Evolutionary conservation across 768 basidiomycete species (phyloP), one percentile per base, ranked within the genome.

Genomic region (Boletus sp.): DNA sequence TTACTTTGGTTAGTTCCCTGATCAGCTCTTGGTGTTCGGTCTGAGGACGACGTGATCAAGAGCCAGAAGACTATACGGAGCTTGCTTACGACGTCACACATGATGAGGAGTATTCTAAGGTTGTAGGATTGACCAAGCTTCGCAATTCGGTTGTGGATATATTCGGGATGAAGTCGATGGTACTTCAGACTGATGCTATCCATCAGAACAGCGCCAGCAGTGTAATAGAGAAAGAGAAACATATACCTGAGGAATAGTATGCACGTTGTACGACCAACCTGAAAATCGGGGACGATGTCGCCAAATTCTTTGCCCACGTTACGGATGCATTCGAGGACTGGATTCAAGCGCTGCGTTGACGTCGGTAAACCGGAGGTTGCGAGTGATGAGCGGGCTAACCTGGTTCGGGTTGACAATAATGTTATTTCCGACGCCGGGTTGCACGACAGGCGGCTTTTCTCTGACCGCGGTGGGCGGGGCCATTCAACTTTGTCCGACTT

Each of bases 111-210:
- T 54, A 99, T 83, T 47, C 97, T 77, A 15, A 98, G 80, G 58
- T 82, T 89, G 71, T 94, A 98, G 2, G 84, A 83, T 36, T 80
- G 81, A 4, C 88, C 90, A 18, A 99, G 83, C 62, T 86, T 88
- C 65, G 93, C 89, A 56, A 99, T 94, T 12, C 97, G 87, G 50
- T 83, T 82, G 70, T 93, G 92, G 55, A 99, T 87, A 70, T 99
- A 99, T 72, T 98, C 97, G 14, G 97, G 97, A 71, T 98, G 97
- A 14, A 99, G 82, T 50, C 95, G 89, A 66, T 98, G 95, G 64
- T 98, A 98, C 66, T 86, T 90, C 62, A 98, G 71, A 68, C 97
- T 98, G 58, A 2, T 18, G n/a, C 33, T 9, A 20, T 17, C 55
- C 4, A 7, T 59, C 8, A 60, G 54, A 50, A 40, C 39, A 20